These are phyloP conservation scores for Suillus brevipes DNA, from an alignment of 768 basidiomycete genomes.

Conservation along the genomic window DNA sequence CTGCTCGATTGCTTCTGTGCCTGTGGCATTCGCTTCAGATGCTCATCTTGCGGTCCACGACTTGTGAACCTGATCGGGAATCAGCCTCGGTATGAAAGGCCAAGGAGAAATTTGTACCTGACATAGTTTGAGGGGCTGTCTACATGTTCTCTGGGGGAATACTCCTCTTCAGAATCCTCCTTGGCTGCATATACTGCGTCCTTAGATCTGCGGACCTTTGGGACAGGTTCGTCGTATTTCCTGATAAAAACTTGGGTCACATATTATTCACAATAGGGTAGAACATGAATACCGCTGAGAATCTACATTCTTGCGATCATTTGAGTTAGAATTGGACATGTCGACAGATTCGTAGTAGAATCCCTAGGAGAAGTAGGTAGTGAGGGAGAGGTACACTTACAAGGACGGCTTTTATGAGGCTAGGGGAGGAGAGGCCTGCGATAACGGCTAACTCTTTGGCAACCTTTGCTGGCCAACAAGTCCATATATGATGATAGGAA, in stretches of 20 bases:
- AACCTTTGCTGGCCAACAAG: background rate
- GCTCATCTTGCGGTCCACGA: background rate
- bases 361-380: background rate
- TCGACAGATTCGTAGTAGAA: background rate
- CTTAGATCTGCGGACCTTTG: background rate
- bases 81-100: background rate
- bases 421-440: constrained; percentile 10
- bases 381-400: background rate
- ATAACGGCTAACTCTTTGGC: background rate
- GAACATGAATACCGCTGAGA: background rate
- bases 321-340: background rate
- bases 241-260: background rate
- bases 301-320: background rate
- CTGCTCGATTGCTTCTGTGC: background rate
- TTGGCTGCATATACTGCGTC: background rate
- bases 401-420: constrained; percentile 18
- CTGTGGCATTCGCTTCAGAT: background rate
- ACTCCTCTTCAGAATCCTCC: background rate
- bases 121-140: background rate
- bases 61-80: background rate
- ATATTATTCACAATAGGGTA: background rate
- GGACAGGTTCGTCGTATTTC: background rate
- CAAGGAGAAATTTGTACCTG: background rate
- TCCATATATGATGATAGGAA: background rate
- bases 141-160: background rate